These are phyloP conservation scores for Pelargonium cotyledonis DNA, from an alignment of 441 rosid species.

Conservation along the genomic window DNA sequence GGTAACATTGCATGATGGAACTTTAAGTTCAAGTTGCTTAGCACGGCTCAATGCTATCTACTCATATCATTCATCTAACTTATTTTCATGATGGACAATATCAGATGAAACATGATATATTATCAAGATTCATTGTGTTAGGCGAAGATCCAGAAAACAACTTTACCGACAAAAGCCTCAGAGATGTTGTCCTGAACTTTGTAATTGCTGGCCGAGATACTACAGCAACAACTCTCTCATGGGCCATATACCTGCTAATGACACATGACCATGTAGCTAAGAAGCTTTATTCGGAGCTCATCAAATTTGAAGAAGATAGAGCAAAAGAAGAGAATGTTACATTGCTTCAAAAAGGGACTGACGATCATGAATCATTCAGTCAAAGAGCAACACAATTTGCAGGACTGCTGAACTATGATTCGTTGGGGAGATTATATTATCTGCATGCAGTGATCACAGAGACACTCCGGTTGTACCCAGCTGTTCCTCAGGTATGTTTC, in stretches of 20 bases:
- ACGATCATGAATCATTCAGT: slow-evolving; percentile 44
- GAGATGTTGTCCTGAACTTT: slow-evolving; percentile 86
- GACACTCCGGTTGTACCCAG: slow-evolving; percentile 84
- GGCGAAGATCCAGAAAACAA: slow-evolving; percentile 65
- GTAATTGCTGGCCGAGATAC: slow-evolving; percentile 94
- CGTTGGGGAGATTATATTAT: slow-evolving; percentile 62
- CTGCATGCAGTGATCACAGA: slow-evolving; percentile 87
- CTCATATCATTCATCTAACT: slow-evolving; percentile 12
- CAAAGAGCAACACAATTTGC: slow-evolving; percentile 50
- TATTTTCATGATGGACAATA: slow-evolving; percentile 5
- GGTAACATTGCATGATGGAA: slow-evolving; percentile 31
- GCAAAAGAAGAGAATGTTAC: slow-evolving; percentile 47
- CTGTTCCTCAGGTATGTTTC: slow-evolving; percentile 75
- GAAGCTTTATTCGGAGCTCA: slow-evolving; percentile 62
- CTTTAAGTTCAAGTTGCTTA: background rate
- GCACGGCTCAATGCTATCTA: too few species aligned
- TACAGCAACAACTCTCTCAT: slow-evolving; percentile 86
- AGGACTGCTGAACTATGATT: slow-evolving; percentile 60
- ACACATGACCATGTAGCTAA: slow-evolving; percentile 50
- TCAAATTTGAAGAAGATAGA: slow-evolving; percentile 50
- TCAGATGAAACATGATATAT: slow-evolving; percentile 72
- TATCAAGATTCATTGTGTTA: slow-evolving; percentile 75
- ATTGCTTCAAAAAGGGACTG: slow-evolving; percentile 31
- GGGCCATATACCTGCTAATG: slow-evolving; percentile 85
- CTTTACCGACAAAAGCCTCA: slow-evolving; percentile 67